Percentiles rank a stretch among this genome's conserved stretches.
Conservation (phyloP, 306 rosid species). For the Rosa rugosa region DNA sequence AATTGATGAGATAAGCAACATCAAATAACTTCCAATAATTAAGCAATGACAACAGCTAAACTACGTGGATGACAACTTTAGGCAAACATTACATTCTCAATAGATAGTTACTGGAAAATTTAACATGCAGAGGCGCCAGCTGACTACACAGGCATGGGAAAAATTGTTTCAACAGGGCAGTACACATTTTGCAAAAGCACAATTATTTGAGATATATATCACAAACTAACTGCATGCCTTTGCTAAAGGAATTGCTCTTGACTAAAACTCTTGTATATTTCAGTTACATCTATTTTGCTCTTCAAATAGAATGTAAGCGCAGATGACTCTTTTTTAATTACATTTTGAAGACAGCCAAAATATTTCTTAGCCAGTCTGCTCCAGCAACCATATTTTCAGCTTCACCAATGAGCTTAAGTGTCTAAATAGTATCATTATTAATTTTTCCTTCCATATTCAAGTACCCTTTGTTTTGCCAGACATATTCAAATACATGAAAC, state of each 20-base stretch:
- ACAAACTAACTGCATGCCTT: background rate
- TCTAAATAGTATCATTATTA: background rate
- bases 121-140: background rate
- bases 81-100: background rate
- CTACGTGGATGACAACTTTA: background rate
- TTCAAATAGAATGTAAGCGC: background rate
- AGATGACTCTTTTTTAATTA: background rate
- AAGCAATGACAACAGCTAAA: slow-evolving; percentile 5
- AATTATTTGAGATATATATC: background rate
- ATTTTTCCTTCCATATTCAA: background rate
- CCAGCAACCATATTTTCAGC: background rate
- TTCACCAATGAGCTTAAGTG: background rate
- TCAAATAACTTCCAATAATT: slow-evolving; percentile 8
- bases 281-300: background rate
- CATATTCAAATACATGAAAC: background rate
- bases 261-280: background rate
- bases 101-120: background rate
- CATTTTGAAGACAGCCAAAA: background rate
- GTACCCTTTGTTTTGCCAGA: background rate
- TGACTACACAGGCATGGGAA: background rate
- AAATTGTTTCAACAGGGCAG: background rate
- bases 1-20: background rate
- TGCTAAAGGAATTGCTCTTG: background rate
- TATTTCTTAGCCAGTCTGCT: background rate
- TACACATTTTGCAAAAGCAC: background rate